A percentile compares a stretch with the other conserved stretches of the same genome.
phyloP scores from a whole-genome alignment of 345 rosid species.

The Linum trigynum region DNA sequence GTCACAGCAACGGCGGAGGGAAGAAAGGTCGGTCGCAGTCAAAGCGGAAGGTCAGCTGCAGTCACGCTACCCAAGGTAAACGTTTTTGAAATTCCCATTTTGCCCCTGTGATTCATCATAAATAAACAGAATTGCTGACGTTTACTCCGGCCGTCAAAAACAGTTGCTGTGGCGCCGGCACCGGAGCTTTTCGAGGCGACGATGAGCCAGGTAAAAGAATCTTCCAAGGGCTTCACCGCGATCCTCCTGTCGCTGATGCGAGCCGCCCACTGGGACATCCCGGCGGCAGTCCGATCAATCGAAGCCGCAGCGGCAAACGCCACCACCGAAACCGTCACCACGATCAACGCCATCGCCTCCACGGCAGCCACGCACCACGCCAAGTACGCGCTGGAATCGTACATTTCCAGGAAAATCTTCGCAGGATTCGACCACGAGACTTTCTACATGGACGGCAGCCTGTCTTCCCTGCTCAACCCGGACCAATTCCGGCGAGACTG shows the following conservation, averaged over 20 bases:
- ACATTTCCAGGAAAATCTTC: conserved; percentile 60
- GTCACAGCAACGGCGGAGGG: conserved; percentile 24
- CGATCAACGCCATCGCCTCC: conserved; percentile 32
- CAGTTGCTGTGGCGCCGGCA: conserved; percentile 67
- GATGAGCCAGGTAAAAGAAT: conserved; percentile 61
- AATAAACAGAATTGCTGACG: neutral
- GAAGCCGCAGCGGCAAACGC: conserved; percentile 53
- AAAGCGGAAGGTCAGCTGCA: conserved; percentile 63
- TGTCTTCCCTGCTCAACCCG: conserved; percentile 69
- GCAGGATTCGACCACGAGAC: conserved; percentile 91
- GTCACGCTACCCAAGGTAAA: conserved; percentile 31
- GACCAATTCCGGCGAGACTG: conserved; percentile 76
- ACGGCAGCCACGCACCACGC: conserved; percentile 60
- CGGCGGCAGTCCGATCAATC: conserved; percentile 86
- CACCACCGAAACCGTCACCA: conserved; percentile 16
- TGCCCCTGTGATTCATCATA: neutral
- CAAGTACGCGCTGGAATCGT: conserved; percentile 76
- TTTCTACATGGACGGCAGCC: conserved; percentile 84
- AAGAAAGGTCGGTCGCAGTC: conserved; percentile 55
- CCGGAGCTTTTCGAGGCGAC: conserved; percentile 72
- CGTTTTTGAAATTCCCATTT: neutral
- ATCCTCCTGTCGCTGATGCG: conserved; percentile 76
- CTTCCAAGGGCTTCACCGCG: conserved; percentile 69
- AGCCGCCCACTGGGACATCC: conserved; percentile 85
- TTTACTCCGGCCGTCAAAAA: conserved; percentile 2